phyloP scores from a whole-genome alignment of 768 basidiomycete species.

The Termitomyces eurrhizus region DNA sequence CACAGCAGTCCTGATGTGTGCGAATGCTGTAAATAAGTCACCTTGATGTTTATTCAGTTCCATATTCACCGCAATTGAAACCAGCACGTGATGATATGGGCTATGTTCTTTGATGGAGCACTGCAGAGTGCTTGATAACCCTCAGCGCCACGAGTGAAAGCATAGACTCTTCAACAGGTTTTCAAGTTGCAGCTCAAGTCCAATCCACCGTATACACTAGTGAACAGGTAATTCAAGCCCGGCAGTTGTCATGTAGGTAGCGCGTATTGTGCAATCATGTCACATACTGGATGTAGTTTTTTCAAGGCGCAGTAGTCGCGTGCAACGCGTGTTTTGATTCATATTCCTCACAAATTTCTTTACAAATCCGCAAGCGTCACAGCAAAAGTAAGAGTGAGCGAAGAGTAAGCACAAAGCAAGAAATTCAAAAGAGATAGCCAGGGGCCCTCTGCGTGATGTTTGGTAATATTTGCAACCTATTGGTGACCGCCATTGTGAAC shows the following conservation, averaged over 20 bases:
- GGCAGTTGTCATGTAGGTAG: too few species aligned
- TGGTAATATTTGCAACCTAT: constrained; percentile 5
- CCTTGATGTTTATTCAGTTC: not conserved
- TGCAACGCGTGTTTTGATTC: too few species aligned
- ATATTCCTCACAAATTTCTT: not conserved
- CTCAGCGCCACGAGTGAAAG: not conserved
- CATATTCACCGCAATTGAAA: not conserved
- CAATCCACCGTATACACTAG: too few species aligned
- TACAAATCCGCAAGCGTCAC: not conserved
- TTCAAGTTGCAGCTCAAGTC: not conserved
- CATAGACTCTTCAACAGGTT: not conserved
- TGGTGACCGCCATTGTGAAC: not conserved
- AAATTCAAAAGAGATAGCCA: not conserved
- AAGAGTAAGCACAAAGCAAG: not conserved
- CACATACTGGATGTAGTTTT: too few species aligned
- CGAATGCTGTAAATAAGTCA: not conserved
- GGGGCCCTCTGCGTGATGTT: constrained; percentile 1
- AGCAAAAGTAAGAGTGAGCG: not conserved
- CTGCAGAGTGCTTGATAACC: not conserved
- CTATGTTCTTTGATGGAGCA: not conserved
- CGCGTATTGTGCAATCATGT: not conserved
- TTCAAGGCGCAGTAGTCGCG: too few species aligned
- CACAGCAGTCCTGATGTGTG: not conserved
- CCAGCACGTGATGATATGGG: not conserved
- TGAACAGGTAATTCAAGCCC: too few species aligned